phyloP scores from a whole-genome alignment of 768 basidiomycete species.

The Macrolepiota dolichaula region DNA sequence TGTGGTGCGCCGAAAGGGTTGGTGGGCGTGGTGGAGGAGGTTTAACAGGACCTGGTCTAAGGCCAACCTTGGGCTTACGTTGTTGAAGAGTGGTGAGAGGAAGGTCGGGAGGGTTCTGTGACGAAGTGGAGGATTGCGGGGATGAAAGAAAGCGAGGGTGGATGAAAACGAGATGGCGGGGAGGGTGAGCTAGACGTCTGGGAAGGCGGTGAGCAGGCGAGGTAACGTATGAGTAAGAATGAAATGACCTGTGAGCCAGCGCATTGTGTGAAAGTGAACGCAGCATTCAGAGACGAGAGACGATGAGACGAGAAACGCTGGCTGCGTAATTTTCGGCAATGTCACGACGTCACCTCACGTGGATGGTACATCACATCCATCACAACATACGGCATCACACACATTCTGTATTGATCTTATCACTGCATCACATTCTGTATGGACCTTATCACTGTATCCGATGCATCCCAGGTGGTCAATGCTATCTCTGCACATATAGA shows the following conservation, averaged over 20 bases:
- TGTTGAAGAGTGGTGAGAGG: conserved; percentile 25
- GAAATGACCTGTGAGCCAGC: conserved; percentile 11
- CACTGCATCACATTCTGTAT: background rate
- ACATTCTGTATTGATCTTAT: too few relatives aligned
- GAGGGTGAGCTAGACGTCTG: background rate
- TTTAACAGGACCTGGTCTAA: conserved; percentile 61
- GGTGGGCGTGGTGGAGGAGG: conserved; percentile 22
- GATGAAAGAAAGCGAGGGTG: conserved; percentile 13
- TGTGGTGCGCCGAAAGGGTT: conserved; percentile 16
- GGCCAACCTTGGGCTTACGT: conserved; percentile 50
- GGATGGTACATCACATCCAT: background rate
- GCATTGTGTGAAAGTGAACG: conserved; percentile 15
- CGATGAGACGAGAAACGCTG: too few relatives aligned
- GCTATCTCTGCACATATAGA: conserved; percentile 7
- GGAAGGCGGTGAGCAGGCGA: background rate
- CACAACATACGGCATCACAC: background rate
- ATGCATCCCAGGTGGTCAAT: background rate
- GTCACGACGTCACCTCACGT: background rate
- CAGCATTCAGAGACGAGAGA: conserved; percentile 14
- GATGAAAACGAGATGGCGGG: background rate
- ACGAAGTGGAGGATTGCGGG: conserved; percentile 11
- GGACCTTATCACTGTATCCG: background rate
- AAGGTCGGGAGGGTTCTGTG: conserved; percentile 12
- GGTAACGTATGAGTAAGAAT: background rate
- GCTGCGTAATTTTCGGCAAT: background rate